A percentile compares a stretch with the other conserved stretches of the same genome.
phyloP scores from a whole-genome alignment of 2,329 filamentous ascomycete species.

The Aspergillus candidus region DNA sequence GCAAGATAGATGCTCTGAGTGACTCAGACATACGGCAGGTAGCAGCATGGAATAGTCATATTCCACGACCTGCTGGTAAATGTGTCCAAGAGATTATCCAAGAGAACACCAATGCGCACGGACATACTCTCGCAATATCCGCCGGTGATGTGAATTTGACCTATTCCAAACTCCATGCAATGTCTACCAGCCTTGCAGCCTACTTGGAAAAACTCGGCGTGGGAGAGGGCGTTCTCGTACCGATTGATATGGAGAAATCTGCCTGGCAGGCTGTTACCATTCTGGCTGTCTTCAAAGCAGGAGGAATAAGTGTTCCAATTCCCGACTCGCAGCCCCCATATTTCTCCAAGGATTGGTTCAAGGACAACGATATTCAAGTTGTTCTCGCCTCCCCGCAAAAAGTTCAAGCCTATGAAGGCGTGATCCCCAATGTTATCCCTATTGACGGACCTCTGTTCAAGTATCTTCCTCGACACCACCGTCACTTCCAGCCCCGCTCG shows the following conservation, averaged over 20 bases:
- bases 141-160: conserved; percentile 30
- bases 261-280: conserved; percentile 25
- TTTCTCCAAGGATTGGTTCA: conserved; percentile 33
- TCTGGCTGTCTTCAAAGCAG: conserved; percentile 26
- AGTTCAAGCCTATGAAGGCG: conserved; percentile 36
- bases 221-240: conserved; percentile 21
- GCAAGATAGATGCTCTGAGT: conserved; percentile 35
- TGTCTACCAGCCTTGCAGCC: conserved; percentile 27
- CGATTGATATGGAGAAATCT: conserved; percentile 24
- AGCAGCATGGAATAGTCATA: conserved; percentile 24
- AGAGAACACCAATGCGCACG: conserved; percentile 17
- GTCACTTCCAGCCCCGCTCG: conserved; percentile 2
- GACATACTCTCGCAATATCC: conserved; percentile 23
- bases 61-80: conserved; percentile 17
- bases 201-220: conserved; percentile 27
- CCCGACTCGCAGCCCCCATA: conserved; percentile 27
- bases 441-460: conserved; percentile 32
- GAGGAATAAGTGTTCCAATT: conserved; percentile 30
- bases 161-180: conserved; percentile 28
- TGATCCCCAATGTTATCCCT: conserved; percentile 35
- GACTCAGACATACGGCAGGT: conserved; percentile 27
- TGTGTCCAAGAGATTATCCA: conserved; percentile 26
- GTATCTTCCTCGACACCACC: conserved; percentile 19
- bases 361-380: conserved; percentile 35
- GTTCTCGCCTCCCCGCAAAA: conserved; percentile 35